Conservation (phyloP, 2,329 filamentous ascomycete genomes). For the Penicillium sumatraense region DNA sequence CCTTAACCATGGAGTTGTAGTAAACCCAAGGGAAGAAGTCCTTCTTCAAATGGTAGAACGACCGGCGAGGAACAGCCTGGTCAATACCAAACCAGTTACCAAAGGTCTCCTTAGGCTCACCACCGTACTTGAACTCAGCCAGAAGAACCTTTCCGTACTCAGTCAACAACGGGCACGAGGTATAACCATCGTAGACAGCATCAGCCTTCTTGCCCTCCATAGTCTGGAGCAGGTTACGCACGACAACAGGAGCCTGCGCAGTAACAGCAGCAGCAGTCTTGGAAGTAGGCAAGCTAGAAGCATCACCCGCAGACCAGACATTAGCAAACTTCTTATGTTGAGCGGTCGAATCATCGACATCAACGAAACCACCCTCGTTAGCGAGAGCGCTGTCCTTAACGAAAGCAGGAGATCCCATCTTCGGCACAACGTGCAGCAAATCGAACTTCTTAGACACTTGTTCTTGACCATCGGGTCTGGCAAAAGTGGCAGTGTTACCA, state of each 20-base stretch:
- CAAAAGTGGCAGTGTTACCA: constrained; percentile 59
- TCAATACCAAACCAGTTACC: constrained; percentile 59
- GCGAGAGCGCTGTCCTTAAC: constrained; percentile 59
- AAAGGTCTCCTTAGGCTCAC: constrained; percentile 67
- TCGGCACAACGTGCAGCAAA: constrained; percentile 62
- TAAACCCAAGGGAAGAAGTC: constrained; percentile 72
- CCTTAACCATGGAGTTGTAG: constrained; percentile 63
- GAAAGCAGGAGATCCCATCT: constrained; percentile 62
- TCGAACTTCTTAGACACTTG: constrained; percentile 57
- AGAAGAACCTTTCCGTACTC: constrained; percentile 67
- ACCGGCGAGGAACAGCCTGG: constrained; percentile 59
- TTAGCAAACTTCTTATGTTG: constrained; percentile 61
- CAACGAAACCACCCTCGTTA: constrained; percentile 62
- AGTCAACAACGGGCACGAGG: constrained; percentile 59
- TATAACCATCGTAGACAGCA: constrained; percentile 59
- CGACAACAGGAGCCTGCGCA: constrained; percentile 56
- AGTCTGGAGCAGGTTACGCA: constrained; percentile 52
- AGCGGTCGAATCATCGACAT: constrained; percentile 59
- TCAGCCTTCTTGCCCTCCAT: constrained; percentile 53
- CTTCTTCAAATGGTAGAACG: constrained; percentile 68
- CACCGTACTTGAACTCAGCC: constrained; percentile 69
- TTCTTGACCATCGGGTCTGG: constrained; percentile 48
- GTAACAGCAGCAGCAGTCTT: constrained; percentile 62
- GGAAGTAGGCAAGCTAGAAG: constrained; percentile 62
- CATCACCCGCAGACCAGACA: constrained; percentile 64